Evolutionary conservation across 108 stramenopile species (phyloP).

Genomic region (Thalassiosira profunda): DNA sequence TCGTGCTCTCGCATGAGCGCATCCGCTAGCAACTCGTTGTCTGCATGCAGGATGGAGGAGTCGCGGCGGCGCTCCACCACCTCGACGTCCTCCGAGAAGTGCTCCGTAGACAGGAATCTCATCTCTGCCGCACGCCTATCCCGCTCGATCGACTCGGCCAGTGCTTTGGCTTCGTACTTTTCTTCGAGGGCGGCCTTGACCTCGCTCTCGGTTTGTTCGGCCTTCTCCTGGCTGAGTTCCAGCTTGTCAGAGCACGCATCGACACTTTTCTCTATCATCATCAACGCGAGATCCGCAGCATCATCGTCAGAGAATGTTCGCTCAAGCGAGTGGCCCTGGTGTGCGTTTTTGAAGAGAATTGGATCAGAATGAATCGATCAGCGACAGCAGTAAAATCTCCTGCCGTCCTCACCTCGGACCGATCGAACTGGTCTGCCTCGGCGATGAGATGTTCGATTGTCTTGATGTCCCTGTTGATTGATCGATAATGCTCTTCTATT

Average conservation of each 20-base stretch:
- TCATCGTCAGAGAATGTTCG: neutral
- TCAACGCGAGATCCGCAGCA: conserved; percentile 8
- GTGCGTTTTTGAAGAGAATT: no score
- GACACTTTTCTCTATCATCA: conserved; percentile 7
- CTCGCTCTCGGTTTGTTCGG: neutral
- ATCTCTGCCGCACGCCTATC: neutral
- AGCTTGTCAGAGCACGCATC: neutral
- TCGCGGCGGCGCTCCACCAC: no score
- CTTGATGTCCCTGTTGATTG: neutral
- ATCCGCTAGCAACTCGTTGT: conserved; percentile 1
- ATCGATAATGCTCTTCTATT: conserved; percentile 4
- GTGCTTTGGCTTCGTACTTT: neutral
- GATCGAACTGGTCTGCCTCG: neutral
- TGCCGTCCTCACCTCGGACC: neutral
- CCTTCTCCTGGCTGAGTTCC: conserved; percentile 1
- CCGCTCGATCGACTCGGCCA: conserved; percentile 5
- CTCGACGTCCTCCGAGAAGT: neutral
- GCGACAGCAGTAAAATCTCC: neutral
- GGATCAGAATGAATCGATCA: neutral
- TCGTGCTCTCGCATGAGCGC: neutral
- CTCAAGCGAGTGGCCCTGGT: conserved; percentile 3
- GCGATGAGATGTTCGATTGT: neutral
- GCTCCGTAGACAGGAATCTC: conserved; percentile 4
- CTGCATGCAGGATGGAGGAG: neutral
- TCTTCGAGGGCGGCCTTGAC: neutral